Evolutionary conservation across 2,329 filamentous ascomycete species (phyloP).

Genomic region (Acrodontium crateriforme): DNA sequence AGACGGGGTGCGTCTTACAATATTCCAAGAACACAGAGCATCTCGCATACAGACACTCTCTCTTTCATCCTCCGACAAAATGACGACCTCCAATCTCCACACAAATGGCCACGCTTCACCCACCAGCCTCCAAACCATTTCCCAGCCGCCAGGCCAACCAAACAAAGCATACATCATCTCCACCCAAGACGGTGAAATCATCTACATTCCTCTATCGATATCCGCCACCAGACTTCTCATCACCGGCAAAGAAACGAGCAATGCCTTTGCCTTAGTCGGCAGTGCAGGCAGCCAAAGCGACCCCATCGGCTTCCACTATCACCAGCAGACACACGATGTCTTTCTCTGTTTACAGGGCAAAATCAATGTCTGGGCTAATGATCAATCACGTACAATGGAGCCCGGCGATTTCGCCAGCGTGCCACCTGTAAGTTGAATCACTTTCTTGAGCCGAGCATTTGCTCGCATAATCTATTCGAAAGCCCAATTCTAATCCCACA

Average conservation of each 20-base stretch:
- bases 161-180: conserved; percentile 15
- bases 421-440: conserved; percentile 36
- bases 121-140: neutral
- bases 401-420: conserved; percentile 46
- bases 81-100: no score
- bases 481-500: conserved; percentile 1
- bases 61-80: no score
- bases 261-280: conserved; percentile 37
- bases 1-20: no score
- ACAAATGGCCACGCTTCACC: neutral
- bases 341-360: conserved; percentile 43
- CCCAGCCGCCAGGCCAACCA: conserved; percentile 9
- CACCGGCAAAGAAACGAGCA: conserved; percentile 38
- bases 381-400: conserved; percentile 39
- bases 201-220: conserved; percentile 40
- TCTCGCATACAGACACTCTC: no score
- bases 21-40: no score
- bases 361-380: conserved; percentile 45
- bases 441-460: neutral
- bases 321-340: conserved; percentile 43
- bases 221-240: conserved; percentile 38
- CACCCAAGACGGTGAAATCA: conserved; percentile 33
- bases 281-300: conserved; percentile 35
- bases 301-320: conserved; percentile 42
- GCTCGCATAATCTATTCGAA: neutral